These are phyloP conservation scores for Pichia sorboxylosa DNA, from an alignment of 1,139 yeast species.

Conservation along the genomic window DNA sequence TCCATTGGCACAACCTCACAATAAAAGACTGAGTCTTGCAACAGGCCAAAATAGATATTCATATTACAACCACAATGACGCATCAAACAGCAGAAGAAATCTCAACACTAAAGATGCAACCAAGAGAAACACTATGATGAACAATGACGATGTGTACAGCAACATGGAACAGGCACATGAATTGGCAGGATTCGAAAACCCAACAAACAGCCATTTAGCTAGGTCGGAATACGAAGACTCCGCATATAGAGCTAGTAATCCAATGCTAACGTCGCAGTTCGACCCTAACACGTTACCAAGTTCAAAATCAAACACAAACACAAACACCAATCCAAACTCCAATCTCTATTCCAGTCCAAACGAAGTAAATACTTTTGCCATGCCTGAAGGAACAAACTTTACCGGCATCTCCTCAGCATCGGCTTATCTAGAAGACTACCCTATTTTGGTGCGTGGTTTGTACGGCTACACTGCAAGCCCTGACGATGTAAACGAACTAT, in stretches of 20 bases:
- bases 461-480: constrained; percentile 88
- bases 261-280: neutral
- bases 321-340: constrained; percentile 6
- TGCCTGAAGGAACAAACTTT: constrained; percentile 25
- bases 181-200: constrained; percentile 20
- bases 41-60: neutral
- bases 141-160: constrained; percentile 2
- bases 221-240: constrained; percentile 7
- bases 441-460: constrained; percentile 77
- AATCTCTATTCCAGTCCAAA: neutral
- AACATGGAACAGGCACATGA: constrained; percentile 8
- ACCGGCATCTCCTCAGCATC: constrained; percentile 10
- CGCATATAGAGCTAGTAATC: constrained; percentile 6
- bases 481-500: constrained; percentile 85
- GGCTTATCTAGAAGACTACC: constrained; percentile 30
- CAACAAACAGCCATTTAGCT: constrained; percentile 2
- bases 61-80: neutral
- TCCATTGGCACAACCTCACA: neutral
- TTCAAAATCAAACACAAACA: neutral
- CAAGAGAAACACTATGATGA: neutral
- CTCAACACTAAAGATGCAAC: neutral
- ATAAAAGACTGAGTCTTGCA: neutral
- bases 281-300: no score
- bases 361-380: neutral
- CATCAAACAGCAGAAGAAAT: neutral